A percentile compares a stretch with the other conserved stretches of the same genome.
These are phyloP conservation scores for Microdochium bolleyi DNA, from an alignment of 2,329 filamentous ascomycete species.

Conservation along the genomic window DNA sequence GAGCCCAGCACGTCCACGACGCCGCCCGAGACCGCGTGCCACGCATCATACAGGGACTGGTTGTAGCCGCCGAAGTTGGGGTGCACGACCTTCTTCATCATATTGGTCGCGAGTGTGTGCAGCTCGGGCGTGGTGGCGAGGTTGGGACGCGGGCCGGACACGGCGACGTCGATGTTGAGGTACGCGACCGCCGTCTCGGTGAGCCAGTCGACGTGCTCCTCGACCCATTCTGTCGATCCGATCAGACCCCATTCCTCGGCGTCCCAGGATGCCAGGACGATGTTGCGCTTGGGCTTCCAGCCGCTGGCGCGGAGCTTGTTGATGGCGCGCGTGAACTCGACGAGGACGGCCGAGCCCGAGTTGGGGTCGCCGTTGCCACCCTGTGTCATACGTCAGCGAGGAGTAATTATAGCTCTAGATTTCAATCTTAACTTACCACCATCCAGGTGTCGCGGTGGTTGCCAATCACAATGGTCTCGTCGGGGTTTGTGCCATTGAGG, in stretches of 20 bases:
- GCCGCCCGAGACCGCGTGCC: conserved; percentile 24
- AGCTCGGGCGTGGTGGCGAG: conserved; percentile 58
- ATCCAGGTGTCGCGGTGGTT: conserved; percentile 84
- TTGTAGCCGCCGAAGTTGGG: conserved; percentile 26
- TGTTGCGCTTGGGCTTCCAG: conserved; percentile 73
- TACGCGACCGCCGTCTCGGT: conserved; percentile 64
- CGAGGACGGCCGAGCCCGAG: conserved; percentile 68
- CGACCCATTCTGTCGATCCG: conserved; percentile 81
- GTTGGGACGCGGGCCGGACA: conserved; percentile 46
- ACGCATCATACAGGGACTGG: conserved; percentile 30
- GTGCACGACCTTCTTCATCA: conserved; percentile 55
- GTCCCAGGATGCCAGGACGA: conserved; percentile 68
- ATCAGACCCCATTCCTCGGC: conserved; percentile 73
- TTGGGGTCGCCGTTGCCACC: conserved; percentile 84
- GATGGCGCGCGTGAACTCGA: conserved; percentile 68
- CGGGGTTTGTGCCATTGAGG: conserved; percentile 67
- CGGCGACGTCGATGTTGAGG: conserved; percentile 70
- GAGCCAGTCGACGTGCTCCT: conserved; percentile 74
- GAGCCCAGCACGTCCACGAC: conserved; percentile 51
- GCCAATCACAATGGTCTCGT: conserved; percentile 71
- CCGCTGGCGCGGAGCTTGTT: conserved; percentile 62
- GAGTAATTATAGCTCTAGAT: neutral
- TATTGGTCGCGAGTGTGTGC: conserved; percentile 55
- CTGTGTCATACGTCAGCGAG: neutral
- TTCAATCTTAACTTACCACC: conserved; percentile 22